These are phyloP conservation scores for Prosopis cineraria DNA, from an alignment of 306 rosid genomes.

Conservation along the genomic window DNA sequence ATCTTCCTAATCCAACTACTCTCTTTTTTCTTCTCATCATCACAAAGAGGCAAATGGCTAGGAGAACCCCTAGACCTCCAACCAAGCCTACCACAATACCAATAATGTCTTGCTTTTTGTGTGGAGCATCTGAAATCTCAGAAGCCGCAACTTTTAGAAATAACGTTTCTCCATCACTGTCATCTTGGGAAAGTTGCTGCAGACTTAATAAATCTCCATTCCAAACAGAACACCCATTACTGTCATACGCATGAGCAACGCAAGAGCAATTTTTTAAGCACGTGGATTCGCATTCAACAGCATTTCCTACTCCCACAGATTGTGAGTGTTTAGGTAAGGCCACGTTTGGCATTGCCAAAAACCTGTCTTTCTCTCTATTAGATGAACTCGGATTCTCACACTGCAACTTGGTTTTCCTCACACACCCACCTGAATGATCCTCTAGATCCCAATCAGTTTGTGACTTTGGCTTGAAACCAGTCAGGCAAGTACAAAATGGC, in stretches of 20 bases:
- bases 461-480: conserved; percentile 47
- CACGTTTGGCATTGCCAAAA: conserved; percentile 36
- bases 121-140: conserved; percentile 46
- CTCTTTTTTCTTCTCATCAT: conserved; percentile 35
- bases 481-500: conserved; percentile 44
- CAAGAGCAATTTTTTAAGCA: conserved; percentile 56
- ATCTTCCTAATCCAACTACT: background rate
- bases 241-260: conserved; percentile 55
- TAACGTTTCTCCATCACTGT: conserved; percentile 40
- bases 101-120: conserved; percentile 40
- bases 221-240: conserved; percentile 57
- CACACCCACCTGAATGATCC: conserved; percentile 54
- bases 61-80: conserved; percentile 38
- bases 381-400: conserved; percentile 35
- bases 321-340: conserved; percentile 36
- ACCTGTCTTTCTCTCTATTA: conserved; percentile 45
- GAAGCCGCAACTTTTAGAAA: conserved; percentile 73
- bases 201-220: conserved; percentile 52
- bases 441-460: conserved; percentile 38
- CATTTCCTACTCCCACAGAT: conserved; percentile 32
- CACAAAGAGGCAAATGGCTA: conserved; percentile 41
- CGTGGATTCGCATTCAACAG: conserved; percentile 44
- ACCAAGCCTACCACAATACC: conserved; percentile 53
- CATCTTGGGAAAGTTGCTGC: conserved; percentile 47
- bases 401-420: conserved; percentile 30